These are phyloP conservation scores for Cenchrus fungigraminus DNA, from an alignment of 176 grass and related monocot species.

Conservation along the genomic window DNA sequence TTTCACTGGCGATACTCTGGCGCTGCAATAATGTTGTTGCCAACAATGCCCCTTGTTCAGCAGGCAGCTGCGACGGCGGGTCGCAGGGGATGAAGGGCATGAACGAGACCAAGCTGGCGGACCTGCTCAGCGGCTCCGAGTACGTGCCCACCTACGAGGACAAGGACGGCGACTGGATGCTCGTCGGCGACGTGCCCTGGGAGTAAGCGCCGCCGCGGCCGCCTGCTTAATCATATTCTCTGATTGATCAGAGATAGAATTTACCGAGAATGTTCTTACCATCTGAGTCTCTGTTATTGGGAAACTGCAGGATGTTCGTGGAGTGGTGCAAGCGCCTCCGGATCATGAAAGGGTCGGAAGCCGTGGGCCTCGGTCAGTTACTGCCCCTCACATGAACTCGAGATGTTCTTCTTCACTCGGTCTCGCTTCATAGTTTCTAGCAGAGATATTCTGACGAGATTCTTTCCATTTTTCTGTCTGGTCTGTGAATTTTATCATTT, in stretches of 20 bases:
- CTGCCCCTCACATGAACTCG: not conserved
- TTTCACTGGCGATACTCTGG: not conserved
- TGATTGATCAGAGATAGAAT: too few relatives aligned
- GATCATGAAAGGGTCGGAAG: slow-evolving; percentile 91
- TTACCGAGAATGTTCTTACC: not conserved
- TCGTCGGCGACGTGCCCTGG: slow-evolving; percentile 97
- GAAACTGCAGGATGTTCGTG: slow-evolving; percentile 74
- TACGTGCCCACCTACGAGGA: slow-evolving; percentile 99
- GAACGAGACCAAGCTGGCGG: slow-evolving; percentile 52
- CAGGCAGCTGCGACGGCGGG: slow-evolving; percentile 34
- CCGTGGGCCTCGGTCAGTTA: slow-evolving; percentile 69
- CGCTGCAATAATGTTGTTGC: not conserved
- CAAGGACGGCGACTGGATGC: slow-evolving; percentile 99
- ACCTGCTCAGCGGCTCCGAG: slow-evolving; percentile 62
- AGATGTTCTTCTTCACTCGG: not conserved
- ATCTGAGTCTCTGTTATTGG: not conserved
- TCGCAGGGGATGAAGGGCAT: slow-evolving; percentile 31
- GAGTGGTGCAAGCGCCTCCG: slow-evolving; percentile 82
- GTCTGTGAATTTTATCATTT: not conserved
- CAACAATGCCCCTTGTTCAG: too few relatives aligned
- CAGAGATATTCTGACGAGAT: not conserved
- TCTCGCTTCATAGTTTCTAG: too few relatives aligned
- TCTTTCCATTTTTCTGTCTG: not conserved
- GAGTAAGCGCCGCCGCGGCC: slow-evolving; percentile 48
- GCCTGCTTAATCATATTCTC: too few relatives aligned